Evolutionary conservation across 176 grass and related monocot genomes (phyloP).

Genomic region (Areca catechu): DNA sequence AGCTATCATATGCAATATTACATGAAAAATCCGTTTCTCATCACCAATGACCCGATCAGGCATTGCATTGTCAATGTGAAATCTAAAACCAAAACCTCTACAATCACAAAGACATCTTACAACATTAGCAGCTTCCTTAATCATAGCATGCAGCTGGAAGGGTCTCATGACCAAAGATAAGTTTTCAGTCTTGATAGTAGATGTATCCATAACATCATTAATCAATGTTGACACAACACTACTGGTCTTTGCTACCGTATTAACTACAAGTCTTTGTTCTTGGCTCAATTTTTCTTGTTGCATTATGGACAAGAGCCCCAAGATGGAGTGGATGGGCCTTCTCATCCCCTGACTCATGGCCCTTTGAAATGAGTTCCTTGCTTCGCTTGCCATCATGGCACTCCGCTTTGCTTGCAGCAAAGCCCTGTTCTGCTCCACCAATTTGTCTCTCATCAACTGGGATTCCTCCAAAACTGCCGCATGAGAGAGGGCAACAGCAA

Average conservation of each 20-base stretch:
- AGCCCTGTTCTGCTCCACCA: constrained; percentile 16
- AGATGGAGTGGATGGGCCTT: constrained; percentile 5
- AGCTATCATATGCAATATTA: constrained; percentile 47
- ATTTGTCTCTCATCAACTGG: constrained; percentile 18
- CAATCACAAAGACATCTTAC: constrained; percentile 10
- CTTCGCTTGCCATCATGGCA: constrained; percentile 12
- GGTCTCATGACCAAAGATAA: constrained; percentile 8
- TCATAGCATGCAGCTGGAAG: constrained; percentile 10
- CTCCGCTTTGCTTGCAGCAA: constrained; percentile 8
- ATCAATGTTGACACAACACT: constrained; percentile 16
- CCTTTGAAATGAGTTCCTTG: constrained; percentile 6
- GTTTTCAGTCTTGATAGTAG: neutral
- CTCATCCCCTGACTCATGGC: constrained; percentile 10
- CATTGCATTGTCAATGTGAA: constrained; percentile 9
- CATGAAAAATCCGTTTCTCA: constrained; percentile 48
- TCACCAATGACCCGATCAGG: constrained; percentile 45
- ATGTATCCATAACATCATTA: constrained; percentile 2
- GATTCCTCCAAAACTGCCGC: constrained; percentile 17
- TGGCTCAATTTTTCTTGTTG: constrained; percentile 9
- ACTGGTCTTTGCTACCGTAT: constrained; percentile 12
- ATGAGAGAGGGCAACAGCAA: constrained; percentile 15
- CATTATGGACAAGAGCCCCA: constrained; percentile 14
- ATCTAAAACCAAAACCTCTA: constrained; percentile 8
- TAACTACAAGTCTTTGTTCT: constrained; percentile 10
- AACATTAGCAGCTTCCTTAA: constrained; percentile 12